phyloP scores from a whole-genome alignment of 2,329 filamentous ascomycete species.

The Raffaelea arxii region DNA sequence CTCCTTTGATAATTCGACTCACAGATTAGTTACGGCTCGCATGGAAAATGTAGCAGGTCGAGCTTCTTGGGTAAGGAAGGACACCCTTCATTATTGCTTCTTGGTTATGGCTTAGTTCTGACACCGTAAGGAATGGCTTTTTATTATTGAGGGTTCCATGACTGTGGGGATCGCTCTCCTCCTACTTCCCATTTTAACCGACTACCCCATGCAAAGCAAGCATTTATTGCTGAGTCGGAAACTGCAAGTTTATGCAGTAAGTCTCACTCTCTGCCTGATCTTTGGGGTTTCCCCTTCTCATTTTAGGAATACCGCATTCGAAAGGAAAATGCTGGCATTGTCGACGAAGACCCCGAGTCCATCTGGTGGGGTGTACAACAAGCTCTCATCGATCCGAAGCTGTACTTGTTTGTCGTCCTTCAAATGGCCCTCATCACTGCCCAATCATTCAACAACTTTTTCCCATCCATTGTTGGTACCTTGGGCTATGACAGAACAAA shows the following conservation, averaged over 20 bases:
- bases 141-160: slow-evolving; percentile 23
- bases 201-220: slow-evolving; percentile 12
- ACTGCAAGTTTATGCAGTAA: neutral
- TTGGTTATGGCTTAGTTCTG: too few relatives aligned
- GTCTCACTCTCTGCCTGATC: neutral
- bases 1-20: too few relatives aligned
- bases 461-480: slow-evolving; percentile 53
- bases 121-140: neutral
- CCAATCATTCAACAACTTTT: slow-evolving; percentile 56
- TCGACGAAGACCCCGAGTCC: slow-evolving; percentile 10
- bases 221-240: neutral
- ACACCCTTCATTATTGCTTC: too few relatives aligned
- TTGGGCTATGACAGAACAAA: slow-evolving; percentile 45
- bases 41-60: slow-evolving; percentile 11
- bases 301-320: slow-evolving; percentile 11
- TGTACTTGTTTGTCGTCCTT: slow-evolving; percentile 44
- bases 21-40: slow-evolving; percentile 14
- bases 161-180: slow-evolving; percentile 11
- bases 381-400: slow-evolving; percentile 22
- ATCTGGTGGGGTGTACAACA: slow-evolving; percentile 17
- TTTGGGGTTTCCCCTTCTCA: neutral
- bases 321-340: slow-evolving; percentile 15
- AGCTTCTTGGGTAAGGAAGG: neutral
- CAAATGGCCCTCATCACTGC: slow-evolving; percentile 41
- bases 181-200: slow-evolving; percentile 9